Base-by-base conservation (phyloP, 23 red algal genomes). In the Gracilariopsis chorda region DNA sequence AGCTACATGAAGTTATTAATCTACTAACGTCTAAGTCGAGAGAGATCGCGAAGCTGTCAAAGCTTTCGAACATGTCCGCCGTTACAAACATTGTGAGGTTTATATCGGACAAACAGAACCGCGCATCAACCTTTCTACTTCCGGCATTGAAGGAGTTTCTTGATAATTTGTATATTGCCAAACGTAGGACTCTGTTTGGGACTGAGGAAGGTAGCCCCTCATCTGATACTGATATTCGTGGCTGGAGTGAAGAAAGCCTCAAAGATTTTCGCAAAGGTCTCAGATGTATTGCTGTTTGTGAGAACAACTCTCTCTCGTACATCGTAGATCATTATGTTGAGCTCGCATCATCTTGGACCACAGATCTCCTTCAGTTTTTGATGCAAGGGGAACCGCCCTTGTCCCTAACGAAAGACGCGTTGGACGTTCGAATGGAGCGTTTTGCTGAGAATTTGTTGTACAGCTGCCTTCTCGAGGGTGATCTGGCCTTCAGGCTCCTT, bases 291-390 rank as follows among this genome's bases (percentile, higher is more conserved):
- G 68, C 70, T 33, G 58, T 73, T 9, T 89, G 61, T 65, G 85
- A 69, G 40, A 78, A 78, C 42, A 57, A 70, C 29, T 23, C 48
- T 3, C 78, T 77, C 56, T 55, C 58, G 28, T 23, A 89, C 29
- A 46, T 89, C 44, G 39, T 78, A 10, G 85, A 89, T 65, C 85
- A 89, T 62, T 89, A 77, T 55, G 51, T 89, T 77, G 65, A 64
- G 20, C 52, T 89, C 34, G 76, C 85, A 25, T 77, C 85, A 34
- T 55, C 48, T 10, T 77, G 65, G 70, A 77, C 58, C 3, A 55
- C 55, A 27, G 46, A 39, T 25, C 47, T 89, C 24, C 39, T 89
- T 35, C 85, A 52, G 2, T 76, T 70, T 20, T 20, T 48, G 24
- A 77, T 89, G 85, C 40, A 67, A 10, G 48, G 51, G 1, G 43